Percentiles rank a stretch among this genome's conserved stretches.
These are phyloP conservation scores for Aphanomyces cochlioides DNA, from an alignment of 352 stramenopile species.

Conservation along the genomic window DNA sequence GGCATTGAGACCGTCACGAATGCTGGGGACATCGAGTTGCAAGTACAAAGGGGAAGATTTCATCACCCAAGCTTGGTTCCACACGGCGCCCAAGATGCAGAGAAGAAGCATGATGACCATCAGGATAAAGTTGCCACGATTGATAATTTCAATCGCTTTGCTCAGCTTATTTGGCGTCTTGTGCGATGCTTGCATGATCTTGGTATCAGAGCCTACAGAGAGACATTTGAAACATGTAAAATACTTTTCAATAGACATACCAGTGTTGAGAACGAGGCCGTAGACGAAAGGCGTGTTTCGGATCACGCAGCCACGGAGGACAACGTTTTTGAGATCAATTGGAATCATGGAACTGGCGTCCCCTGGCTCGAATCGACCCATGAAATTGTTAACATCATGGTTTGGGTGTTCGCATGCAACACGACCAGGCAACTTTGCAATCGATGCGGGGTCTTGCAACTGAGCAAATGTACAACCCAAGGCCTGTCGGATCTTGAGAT, in stretches of 20 bases:
- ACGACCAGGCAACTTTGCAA: slow-evolving; percentile 60
- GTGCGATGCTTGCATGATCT: slow-evolving; percentile 83
- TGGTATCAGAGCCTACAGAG: slow-evolving; percentile 50
- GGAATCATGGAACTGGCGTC: slow-evolving; percentile 69
- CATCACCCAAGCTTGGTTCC: slow-evolving; percentile 74
- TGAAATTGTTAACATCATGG: slow-evolving; percentile 85
- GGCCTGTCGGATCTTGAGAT: slow-evolving; percentile 80
- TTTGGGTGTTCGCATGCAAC: slow-evolving; percentile 81
- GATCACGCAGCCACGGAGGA: slow-evolving; percentile 74
- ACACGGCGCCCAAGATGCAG: slow-evolving; percentile 62
- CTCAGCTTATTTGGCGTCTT: slow-evolving; percentile 71
- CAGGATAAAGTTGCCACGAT: slow-evolving; percentile 67
- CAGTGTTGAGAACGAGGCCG: slow-evolving; percentile 78
- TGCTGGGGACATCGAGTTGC: slow-evolving; percentile 53
- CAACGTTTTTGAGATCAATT: slow-evolving; percentile 83
- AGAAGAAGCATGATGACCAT: slow-evolving; percentile 67
- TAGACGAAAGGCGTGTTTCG: slow-evolving; percentile 78
- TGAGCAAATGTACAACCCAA: slow-evolving; percentile 81
- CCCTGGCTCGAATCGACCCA: slow-evolving; percentile 65
- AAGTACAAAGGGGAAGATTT: slow-evolving; percentile 63
- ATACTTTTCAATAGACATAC: slow-evolving; percentile 24
- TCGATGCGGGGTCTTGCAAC: slow-evolving; percentile 57
- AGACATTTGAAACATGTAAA: too few relatives aligned
- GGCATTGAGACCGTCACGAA: slow-evolving; percentile 40
- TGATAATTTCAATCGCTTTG: slow-evolving; percentile 83